Base-by-base conservation (phyloP, 2,329 filamentous ascomycete species). In the Stachybotrys chartarum region DNA sequence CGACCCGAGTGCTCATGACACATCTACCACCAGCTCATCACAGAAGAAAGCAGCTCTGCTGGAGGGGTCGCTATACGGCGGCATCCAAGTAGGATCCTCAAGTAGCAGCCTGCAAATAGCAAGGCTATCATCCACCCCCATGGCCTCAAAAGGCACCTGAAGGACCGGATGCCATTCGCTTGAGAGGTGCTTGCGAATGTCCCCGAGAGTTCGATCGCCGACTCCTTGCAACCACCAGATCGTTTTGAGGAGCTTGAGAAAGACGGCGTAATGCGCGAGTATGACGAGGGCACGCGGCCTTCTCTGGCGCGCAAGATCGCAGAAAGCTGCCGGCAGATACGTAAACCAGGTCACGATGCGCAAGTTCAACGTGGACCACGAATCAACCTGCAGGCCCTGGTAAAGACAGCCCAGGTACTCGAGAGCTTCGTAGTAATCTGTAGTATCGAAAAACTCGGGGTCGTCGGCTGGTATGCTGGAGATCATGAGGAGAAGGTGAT, bases 321-420 rank as follows among this genome's bases (percentile, higher is more conserved):
- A 64, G 54, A 82, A 79, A 6, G 58, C 58, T 0, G 63, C 62
- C 6, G 78, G 76, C 18, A 81, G 58, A 53, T 78, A 82, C 3
- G 78, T 83, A 55, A 80, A 75, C 69, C 77, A 80, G 10, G 78
- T 80, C 57, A 79, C 74, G 63, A 80, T 72, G 54, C 80, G 76
- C 14, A 83, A 65, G 56, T 71, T 66, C 60, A 82, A 70, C 30
- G 77, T 66, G 17, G 73, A 68, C 42, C 70, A 70, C 47, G 79
- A 71, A 5, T 78, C 78, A 16, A 71, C 59, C 11, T 58, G 63
- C n/a, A 83, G 66, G 58, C 80, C 75, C 53, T 68, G 65, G 57
- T 82, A 83, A 1, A 83, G 70, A 1, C 78, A 76, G 32, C 80
- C 80, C 2, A 83, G 69, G 57, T 73, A 78, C 54, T 73, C 73